Base-by-base conservation (phyloP, 192 early-diverging fungal species). In the Umbelopsis isabellina region DNA sequence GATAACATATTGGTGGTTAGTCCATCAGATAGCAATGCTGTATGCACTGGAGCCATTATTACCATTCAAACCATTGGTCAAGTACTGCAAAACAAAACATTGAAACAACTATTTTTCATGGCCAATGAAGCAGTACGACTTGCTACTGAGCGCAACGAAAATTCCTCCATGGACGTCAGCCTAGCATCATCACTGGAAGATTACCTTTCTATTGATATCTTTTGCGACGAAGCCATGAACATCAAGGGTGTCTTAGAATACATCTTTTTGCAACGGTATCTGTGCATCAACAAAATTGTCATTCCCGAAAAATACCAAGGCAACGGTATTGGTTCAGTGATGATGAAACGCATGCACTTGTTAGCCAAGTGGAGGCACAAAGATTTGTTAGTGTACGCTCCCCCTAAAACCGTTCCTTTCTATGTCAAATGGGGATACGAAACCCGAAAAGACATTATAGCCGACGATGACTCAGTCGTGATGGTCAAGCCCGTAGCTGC, bases 221-320 rank as follows among this genome's bases (percentile, higher is more conserved):
- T 76, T 47, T 69, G 72, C 4, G 75, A 75, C 12, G 67, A 73
- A 12, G 23, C 71, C 35, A 72, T 75, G 46, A 74, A 70, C 1
- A 71, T 82, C 5, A 77, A 77, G 10, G 80, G 77, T 1, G 74
- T 79, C 18, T 73, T 76, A 0, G 74, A 78, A 58, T 82, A 74
- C 13, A 76, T 82, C 25, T 79, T 82, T n/a, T 75, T 82, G 77
- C 75, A 78, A 46, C 49, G 67, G 3, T 82, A 79, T 22, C 72
- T 82, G 27, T 82, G 78, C 27, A 67, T 82, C 23, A 71, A 82
- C 72, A 82, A 76, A 70, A 78, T 82, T 46, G 78, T 74, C 51
- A 76, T 82, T 44, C 51, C 65, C 6, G 37, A 75, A 8, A 71
- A 82, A 33, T 69, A 74, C 46, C 80, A 82, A 65, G 74, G 75